Base-by-base conservation (phyloP, 2,329 filamentous ascomycete genomes). In the Paramyrothecium roridum region DNA sequence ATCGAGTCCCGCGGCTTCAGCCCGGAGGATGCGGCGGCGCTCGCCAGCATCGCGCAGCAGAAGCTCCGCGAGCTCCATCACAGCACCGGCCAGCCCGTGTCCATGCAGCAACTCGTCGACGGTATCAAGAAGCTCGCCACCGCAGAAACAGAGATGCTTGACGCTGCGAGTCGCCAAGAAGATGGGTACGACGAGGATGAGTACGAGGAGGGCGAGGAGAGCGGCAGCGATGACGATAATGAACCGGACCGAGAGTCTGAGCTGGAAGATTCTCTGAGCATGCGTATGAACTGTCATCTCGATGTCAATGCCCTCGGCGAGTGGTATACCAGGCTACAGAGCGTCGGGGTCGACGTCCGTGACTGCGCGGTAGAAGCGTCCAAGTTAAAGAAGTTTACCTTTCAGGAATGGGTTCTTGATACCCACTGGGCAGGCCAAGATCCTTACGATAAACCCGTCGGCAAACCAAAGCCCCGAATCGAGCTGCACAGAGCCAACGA, bases 401-500 rank as follows among this genome's bases (percentile, higher is more conserved):
- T 51, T 19, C 8, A 30, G n/a, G 23, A 51, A 11, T 26, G 33
- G 49, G n/a, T 51, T 40, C 30, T 51, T 19, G 26, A 37, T 17
- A 20, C 19, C 3, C 30, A 51, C 12, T 51, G 30, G 11, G 26
- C 33, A 6, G 49, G 49, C 19, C 1, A n/a, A 20, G 49, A 51
- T 21, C 49, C 49, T 11, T 40, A 51, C 20, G 26, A 8, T 6
- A 26, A 48, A 20, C 13, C n/a, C 13, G 4, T 13, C 37, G n/a
- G 37, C 12, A 52, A 56, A n/a, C 54, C 65, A 6, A 58, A 58
- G 26, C 26, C 20, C 57, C 65, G 47, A 59, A 61, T 30, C 10
- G 40, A 43, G 13, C 37, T 43, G 13, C 57, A 66, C 12, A 54
- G 56, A 6, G 65, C 64, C 19, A 70, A 73, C 50, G 75, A 82